phyloP scores from a whole-genome alignment of 176 grass and related monocot species.

The Oryza glaberrima region DNA sequence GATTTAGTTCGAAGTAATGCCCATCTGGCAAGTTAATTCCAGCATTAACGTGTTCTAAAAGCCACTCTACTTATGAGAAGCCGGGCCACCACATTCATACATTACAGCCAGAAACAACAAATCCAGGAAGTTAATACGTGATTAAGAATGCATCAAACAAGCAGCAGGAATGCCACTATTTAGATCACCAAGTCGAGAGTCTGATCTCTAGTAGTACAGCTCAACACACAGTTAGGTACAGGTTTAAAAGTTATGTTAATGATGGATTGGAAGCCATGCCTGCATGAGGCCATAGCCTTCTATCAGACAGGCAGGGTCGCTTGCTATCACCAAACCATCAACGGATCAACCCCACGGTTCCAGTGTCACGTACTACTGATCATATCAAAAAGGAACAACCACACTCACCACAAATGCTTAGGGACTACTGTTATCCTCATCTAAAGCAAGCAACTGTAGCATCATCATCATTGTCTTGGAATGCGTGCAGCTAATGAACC shows the following conservation, averaged over 20 bases:
- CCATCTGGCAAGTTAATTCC: slow-evolving; percentile 7
- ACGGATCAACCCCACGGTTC: background rate
- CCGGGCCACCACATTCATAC: slow-evolving; percentile 21
- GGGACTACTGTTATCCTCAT: background rate
- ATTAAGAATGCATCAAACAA: slow-evolving; percentile 14
- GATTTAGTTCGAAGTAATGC: slow-evolving; percentile 37
- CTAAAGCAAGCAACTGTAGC: background rate
- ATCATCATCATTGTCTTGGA: background rate
- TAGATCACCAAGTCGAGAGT: background rate
- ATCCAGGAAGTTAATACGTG: background rate
- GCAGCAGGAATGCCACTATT: background rate
- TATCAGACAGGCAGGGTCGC: slow-evolving; percentile 32
- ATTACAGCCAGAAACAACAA: background rate
- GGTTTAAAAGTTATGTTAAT: slow-evolving; percentile 25
- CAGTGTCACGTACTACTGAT: background rate
- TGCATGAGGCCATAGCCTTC: slow-evolving; percentile 20
- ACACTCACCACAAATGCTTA: slow-evolving; percentile 29
- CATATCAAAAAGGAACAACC: slow-evolving; percentile 29
- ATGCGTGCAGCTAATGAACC: background rate
- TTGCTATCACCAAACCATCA: slow-evolving; percentile 24
- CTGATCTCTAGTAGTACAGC: background rate
- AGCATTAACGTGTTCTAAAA: background rate
- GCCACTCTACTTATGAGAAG: slow-evolving; percentile 19
- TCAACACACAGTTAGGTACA: background rate
- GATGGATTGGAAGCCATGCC: slow-evolving; percentile 38